These are phyloP conservation scores for Rhodotorula sp. DNA, from an alignment of 1,284 basidiomycete genomes.

Conservation along the genomic window DNA sequence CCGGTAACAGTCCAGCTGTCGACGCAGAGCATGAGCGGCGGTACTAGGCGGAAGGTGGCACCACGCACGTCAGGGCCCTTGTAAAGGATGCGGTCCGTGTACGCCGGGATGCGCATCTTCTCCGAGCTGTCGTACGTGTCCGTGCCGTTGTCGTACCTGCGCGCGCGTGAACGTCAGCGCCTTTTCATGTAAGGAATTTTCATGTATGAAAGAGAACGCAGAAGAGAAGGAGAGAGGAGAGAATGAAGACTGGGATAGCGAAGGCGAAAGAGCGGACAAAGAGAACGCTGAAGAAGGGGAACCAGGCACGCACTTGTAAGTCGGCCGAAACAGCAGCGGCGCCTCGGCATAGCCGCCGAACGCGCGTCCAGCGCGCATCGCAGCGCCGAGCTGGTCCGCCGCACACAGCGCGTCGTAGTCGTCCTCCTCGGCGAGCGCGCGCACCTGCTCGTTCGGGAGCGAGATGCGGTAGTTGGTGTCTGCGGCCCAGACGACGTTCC, in stretches of 20 bases:
- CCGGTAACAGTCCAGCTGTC: constrained; percentile 46
- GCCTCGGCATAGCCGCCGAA: constrained; percentile 88
- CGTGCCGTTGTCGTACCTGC: constrained; percentile 56
- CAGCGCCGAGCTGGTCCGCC: constrained; percentile 63
- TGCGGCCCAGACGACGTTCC: constrained; percentile 88
- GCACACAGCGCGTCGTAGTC: constrained; percentile 73
- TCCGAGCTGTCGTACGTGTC: constrained; percentile 93
- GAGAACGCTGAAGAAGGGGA: too few relatives aligned
- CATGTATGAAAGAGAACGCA: too few relatives aligned
- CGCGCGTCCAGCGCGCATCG: constrained; percentile 61
- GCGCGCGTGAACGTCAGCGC: too few relatives aligned
- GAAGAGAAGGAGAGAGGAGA: too few relatives aligned
- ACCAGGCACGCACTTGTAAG: constrained; percentile 61
- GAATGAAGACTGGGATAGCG: too few relatives aligned
- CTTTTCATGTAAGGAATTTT: too few relatives aligned
- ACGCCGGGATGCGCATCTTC: constrained; percentile 93
- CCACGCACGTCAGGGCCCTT: constrained; percentile 69
- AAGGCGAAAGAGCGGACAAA: not conserved
- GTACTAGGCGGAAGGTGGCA: too few relatives aligned
- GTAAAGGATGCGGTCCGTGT: constrained; percentile 96
- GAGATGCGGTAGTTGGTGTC: constrained; percentile 95
- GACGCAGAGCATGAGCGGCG: constrained; percentile 17
- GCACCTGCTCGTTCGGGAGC: constrained; percentile 76
- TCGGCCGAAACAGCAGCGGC: constrained; percentile 81
- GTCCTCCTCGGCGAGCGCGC: constrained; percentile 63